These are phyloP conservation scores for Daldinia childiae DNA, from an alignment of 495 filamentous ascomycete genomes.

Conservation along the genomic window DNA sequence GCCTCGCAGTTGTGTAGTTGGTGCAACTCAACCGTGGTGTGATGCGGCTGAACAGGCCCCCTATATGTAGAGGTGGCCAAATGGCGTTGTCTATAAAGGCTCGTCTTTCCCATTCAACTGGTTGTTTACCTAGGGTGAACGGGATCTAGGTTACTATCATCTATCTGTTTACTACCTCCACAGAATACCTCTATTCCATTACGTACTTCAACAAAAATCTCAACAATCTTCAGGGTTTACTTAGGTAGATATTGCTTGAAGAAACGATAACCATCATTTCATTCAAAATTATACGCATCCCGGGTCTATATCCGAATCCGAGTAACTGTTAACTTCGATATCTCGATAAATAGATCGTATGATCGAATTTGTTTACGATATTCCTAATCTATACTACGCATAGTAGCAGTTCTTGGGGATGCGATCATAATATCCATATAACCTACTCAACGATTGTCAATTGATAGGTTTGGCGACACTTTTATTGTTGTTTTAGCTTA, in stretches of 20 bases:
- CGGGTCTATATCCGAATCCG: neutral
- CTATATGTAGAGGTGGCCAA: neutral
- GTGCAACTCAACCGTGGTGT: neutral
- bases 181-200: neutral
- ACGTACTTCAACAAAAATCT: neutral
- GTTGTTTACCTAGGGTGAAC: neutral
- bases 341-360: neutral
- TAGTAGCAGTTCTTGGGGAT: neutral
- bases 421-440: neutral
- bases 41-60: neutral
- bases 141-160: neutral
- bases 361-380: neutral
- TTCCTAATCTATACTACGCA: neutral
- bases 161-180: neutral
- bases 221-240: neutral
- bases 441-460: neutral
- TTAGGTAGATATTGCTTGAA: neutral
- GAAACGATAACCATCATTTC: neutral
- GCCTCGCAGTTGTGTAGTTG: neutral
- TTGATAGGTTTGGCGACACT: neutral
- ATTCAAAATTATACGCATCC: neutral
- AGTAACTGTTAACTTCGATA: neutral
- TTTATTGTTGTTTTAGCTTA: neutral
- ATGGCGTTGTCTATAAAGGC: neutral
- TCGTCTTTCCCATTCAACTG: too few relatives aligned